Evolutionary conservation across 1,284 basidiomycete species (phyloP).

Genomic region (Dichomitus squalens): DNA sequence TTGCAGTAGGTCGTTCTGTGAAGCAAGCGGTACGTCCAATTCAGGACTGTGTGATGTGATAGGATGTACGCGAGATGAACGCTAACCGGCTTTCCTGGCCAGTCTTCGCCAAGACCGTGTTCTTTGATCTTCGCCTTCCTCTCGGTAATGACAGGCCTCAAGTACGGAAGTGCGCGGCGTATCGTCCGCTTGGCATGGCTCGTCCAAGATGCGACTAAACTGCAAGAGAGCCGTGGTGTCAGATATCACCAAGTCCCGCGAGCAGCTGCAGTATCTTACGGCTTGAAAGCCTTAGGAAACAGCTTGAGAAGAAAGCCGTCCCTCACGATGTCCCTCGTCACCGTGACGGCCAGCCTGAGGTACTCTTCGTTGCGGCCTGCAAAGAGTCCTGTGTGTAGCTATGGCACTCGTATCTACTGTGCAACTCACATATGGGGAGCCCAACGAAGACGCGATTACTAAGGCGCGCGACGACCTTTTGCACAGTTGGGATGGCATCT

Average conservation of each 20-base stretch:
- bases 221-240: background rate
- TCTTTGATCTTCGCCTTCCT: slow-evolving; percentile 16
- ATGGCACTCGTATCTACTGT: slow-evolving; percentile 32
- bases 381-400: background rate
- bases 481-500: background rate
- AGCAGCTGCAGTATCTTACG: background rate
- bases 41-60: no score
- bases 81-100: slow-evolving; percentile 28
- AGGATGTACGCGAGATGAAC: no score
- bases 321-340: background rate
- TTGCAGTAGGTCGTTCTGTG: background rate
- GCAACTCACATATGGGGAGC: slow-evolving; percentile 22
- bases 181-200: background rate
- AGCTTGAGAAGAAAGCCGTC: background rate
- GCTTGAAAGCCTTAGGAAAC: background rate
- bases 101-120: slow-evolving; percentile 18
- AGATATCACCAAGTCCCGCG: no score
- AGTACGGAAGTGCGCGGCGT: background rate
- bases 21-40: no score
- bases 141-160: slow-evolving; percentile 24
- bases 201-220: background rate
- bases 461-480: slow-evolving; percentile 11
- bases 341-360: background rate
- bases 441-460: slow-evolving; percentile 52
- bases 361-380: slow-evolving; percentile 15